Conservation (phyloP, 2,329 filamentous ascomycete species). For the Cladophialophora exuberans region DNA sequence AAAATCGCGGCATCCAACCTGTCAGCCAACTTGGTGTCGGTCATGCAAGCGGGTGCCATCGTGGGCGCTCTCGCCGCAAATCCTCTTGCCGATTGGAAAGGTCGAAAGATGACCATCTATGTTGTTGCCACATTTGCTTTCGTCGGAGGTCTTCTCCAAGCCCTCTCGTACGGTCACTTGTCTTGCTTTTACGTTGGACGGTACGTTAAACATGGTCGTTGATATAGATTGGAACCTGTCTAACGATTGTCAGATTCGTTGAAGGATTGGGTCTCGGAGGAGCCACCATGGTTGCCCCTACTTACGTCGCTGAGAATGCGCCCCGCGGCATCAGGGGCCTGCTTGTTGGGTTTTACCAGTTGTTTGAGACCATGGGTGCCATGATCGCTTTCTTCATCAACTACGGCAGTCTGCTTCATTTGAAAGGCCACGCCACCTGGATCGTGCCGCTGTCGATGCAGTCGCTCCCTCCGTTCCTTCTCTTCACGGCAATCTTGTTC, state of each 20-base stretch:
- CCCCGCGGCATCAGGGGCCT: conserved; percentile 63
- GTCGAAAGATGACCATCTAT: conserved; percentile 61
- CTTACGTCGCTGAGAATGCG: conserved; percentile 64
- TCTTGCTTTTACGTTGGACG: conserved; percentile 68
- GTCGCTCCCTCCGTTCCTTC: conserved; percentile 63
- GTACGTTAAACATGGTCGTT: conserved; percentile 45
- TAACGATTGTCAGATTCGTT: conserved; percentile 45
- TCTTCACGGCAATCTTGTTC: conserved; percentile 64
- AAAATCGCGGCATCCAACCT: conserved; percentile 55
- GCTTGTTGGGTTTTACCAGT: conserved; percentile 63
- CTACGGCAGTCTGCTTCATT: conserved; percentile 54
- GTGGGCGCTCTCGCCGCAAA: conserved; percentile 61
- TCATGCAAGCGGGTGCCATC: conserved; percentile 70
- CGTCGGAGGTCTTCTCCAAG: conserved; percentile 67
- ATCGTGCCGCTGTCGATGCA: conserved; percentile 68
- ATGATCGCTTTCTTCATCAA: conserved; percentile 57
- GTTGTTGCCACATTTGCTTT: conserved; percentile 60
- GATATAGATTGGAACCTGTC: background rate
- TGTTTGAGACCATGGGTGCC: conserved; percentile 55
- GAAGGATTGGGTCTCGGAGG: conserved; percentile 56
- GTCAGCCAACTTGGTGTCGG: conserved; percentile 71
- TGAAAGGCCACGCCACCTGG: conserved; percentile 55
- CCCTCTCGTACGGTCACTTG: conserved; percentile 62
- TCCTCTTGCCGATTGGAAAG: conserved; percentile 49
- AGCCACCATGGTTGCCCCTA: conserved; percentile 61